Evolutionary conservation across 2,329 filamentous ascomycete genomes (phyloP).

Genomic region (Didymella sp.): DNA sequence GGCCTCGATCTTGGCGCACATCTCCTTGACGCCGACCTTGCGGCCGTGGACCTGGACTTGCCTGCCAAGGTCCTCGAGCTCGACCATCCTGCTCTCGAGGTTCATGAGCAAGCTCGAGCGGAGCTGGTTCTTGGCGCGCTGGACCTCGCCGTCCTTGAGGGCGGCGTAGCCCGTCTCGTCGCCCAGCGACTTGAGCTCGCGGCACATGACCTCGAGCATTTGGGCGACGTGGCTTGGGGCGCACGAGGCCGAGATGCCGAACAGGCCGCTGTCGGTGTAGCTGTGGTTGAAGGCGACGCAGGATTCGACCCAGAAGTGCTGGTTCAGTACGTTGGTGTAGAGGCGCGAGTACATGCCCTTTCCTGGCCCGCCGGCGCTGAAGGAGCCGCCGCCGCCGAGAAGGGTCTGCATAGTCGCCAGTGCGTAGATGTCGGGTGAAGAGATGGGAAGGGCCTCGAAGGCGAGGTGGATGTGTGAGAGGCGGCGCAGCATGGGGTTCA

Average conservation of each 20-base stretch:
- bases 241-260: conserved; percentile 90
- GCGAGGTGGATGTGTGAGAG: conserved; percentile 94
- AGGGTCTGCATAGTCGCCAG: conserved; percentile 94
- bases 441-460: conserved; percentile 92
- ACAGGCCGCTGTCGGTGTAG: conserved; percentile 94
- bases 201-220: conserved; percentile 96
- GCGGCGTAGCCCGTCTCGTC: conserved; percentile 76
- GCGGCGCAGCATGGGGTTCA: conserved; percentile 77
- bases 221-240: conserved; percentile 75
- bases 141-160: conserved; percentile 78
- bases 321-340: conserved; percentile 97
- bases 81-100: conserved; percentile 94
- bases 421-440: conserved; percentile 91
- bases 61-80: conserved; percentile 91
- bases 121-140: conserved; percentile 95
- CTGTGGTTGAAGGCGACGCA: conserved; percentile 97
- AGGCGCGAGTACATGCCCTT: conserved; percentile 99
- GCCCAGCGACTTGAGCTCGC: conserved; percentile 80
- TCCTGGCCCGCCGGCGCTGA: conserved; percentile 93
- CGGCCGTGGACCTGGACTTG: conserved; percentile 96
- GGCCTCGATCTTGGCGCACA: conserved; percentile 85
- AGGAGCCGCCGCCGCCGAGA: conserved; percentile 93
- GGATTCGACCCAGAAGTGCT: conserved; percentile 95
- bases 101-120: conserved; percentile 94
- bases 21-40: conserved; percentile 90